Base-by-base conservation (phyloP, 164 flowering plant genomes). In the Vitis rupestris region DNA sequence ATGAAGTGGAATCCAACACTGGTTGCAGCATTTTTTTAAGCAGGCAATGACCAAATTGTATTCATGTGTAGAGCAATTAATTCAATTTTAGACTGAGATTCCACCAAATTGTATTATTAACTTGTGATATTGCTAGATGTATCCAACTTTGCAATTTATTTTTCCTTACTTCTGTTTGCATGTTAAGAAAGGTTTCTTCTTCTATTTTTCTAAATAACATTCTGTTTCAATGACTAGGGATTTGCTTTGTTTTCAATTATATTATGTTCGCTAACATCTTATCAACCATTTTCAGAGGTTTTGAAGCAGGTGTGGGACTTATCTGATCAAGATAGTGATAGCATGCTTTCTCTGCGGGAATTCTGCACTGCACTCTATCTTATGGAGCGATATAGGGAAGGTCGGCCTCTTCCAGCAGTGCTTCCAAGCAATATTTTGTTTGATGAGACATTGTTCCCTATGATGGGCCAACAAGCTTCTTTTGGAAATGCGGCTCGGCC, bases 271-370 rank as follows among this genome's bases (percentile, higher is more conserved):
- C 64, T 55, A 50, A 62, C 72, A 50, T 27, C 31, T 51, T 65
- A 15, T 74, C 59, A 54, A 16, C 66, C 49, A 52, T 76, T 79
- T 11, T 29, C 91, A 95, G 99, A 93, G 89, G 87, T 95, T 71
- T 77, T 95, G 67, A 95, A 92, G 86, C 97, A 92, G 87, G 99
- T 94, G 12, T 94, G 99, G 99, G 97, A 94, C 77, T 85, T 94
- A 69, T 89, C 99, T 56, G 99, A 94, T 80, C 98, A 94, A 78
- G 99, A 94, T 79, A 85, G 80, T 74, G 99, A 94, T 72, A 91
- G 94, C 77, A 94, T 91, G 98, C 96, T 94, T 74, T 88, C 99
- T 50, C 72, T 91, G 75, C 86, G 85, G 76, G 99, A 94, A 72
- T 94, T 94, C 71, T 94, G 97, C 76, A 80, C 87, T 70, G 90